Evolutionary conservation across 805 yeast genomes (phyloP), one percentile per base, ranked within the genome.

Genomic region (Zygosaccharomyces bisporus): DNA sequence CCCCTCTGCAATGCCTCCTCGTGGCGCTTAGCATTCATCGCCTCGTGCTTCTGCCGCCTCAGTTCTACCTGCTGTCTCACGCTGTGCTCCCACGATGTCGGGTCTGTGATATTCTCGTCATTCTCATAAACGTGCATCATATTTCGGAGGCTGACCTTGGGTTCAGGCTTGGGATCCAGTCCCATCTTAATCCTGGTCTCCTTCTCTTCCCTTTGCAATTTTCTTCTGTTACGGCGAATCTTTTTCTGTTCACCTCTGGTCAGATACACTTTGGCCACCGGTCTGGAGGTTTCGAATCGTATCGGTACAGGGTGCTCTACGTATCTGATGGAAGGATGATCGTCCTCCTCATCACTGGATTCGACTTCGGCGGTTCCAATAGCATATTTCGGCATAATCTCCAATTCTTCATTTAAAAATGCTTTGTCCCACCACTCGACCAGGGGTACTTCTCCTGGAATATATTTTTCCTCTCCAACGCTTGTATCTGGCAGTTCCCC

Each of bases 371-470:
- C 54, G 10, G 54, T 52, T 18, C 70, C 65, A 0, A 63, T 70
- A 29, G 66, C 66, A 39, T 69, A 68, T 9, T 68, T 63, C 1
- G 66, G 67, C n/a, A 71, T 46, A 31, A 68, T 56, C 1, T 59
- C 60, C 27, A 39, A 27, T 32, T 58, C 58, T 2, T 63, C 62
- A 20, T 68, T 69, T 2, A 84, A 52, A 38, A 78, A 76, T 2
- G 78, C 78, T 43, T 65, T 60, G 65, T 91, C 96, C 97, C 97
- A 91, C 96, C 96, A 88, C 62, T 89, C 96, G 1, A 81, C 64
- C 2, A 45, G 49, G 0, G 95, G 95, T 1, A 90, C 89, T 14
- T 47, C 57, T 0, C 57, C 45, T 0, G 68, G 67, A 41, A 67
- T 62, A 55, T 73, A 84, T 6, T 67, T 59, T 14, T 77, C 75